These are phyloP conservation scores for Carex kokanica DNA, from an alignment of 176 grass and related monocot species.

Conservation along the genomic window DNA sequence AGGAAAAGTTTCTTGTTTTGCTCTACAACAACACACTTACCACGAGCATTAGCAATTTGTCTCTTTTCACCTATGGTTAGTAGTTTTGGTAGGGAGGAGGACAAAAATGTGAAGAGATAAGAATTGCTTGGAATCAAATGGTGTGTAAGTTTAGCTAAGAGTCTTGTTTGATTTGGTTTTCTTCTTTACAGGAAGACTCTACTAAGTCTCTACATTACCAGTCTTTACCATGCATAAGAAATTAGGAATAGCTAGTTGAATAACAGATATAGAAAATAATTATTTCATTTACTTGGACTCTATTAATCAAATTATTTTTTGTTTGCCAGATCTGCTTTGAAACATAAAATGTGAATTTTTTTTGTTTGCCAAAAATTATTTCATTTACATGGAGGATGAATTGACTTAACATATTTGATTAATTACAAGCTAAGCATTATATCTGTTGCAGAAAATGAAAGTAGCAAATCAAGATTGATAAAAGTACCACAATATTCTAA, in stretches of 20 bases:
- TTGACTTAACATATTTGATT: not conserved
- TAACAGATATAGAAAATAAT: not conserved
- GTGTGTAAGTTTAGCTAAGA: not conserved
- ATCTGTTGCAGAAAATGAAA: not conserved
- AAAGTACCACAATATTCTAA: not conserved
- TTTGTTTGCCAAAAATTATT: no score
- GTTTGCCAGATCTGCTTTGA: not conserved
- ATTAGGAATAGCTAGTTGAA: no score
- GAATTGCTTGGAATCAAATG: not conserved
- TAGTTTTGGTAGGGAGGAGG: slow-evolving; percentile 22
- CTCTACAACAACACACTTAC: not conserved
- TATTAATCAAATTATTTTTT: not conserved
- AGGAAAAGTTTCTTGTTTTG: slow-evolving; percentile 10
- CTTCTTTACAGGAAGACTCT: not conserved
- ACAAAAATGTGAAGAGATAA: slow-evolving; percentile 14
- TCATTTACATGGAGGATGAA: no score
- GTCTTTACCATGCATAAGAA: no score
- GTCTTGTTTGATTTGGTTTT: not conserved
- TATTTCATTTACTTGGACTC: not conserved
- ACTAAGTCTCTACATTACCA: no score
- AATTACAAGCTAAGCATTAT: not conserved
- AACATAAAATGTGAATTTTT: not conserved
- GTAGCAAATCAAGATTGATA: not conserved
- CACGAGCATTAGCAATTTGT: not conserved
- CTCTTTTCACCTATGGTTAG: slow-evolving; percentile 6